Evolutionary conservation across 2,329 filamentous ascomycete genomes (phyloP).

Genomic region (Talaromyces sp.): DNA sequence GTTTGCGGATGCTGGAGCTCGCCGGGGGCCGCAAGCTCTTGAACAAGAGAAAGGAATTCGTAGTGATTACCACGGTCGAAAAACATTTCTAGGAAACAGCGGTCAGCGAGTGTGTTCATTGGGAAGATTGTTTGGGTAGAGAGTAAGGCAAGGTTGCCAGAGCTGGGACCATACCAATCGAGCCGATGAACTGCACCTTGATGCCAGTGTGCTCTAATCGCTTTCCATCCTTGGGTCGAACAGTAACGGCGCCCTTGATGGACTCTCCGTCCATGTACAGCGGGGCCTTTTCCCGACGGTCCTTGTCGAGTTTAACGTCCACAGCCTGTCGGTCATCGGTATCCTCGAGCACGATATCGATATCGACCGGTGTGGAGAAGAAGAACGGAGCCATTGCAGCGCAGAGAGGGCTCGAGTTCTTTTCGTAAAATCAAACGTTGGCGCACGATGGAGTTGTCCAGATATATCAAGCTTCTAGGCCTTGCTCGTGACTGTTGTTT

Average conservation of each 20-base stretch:
- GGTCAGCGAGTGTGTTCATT: not conserved
- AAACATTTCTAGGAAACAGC: conserved; percentile 75
- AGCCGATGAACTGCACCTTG: conserved; percentile 99
- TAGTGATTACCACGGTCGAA: conserved; percentile 99
- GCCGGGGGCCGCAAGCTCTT: conserved; percentile 92
- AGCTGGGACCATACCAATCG: conserved; percentile 62
- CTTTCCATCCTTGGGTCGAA: conserved; percentile 96
- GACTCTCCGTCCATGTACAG: conserved; percentile 98
- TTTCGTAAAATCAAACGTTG: not conserved
- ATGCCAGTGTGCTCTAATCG: conserved; percentile 96
- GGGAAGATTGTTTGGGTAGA: not conserved
- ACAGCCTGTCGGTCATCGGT: conserved; percentile 90
- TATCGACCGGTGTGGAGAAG: conserved; percentile 97
- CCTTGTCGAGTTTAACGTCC: conserved; percentile 98
- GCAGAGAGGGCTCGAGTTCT: not conserved
- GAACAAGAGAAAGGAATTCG: conserved; percentile 94
- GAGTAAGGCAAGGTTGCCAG: not conserved
- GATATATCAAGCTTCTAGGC: not conserved
- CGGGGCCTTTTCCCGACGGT: conserved; percentile 90
- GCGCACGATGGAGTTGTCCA: not conserved
- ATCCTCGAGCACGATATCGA: conserved; percentile 96
- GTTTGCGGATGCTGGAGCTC: conserved; percentile 98
- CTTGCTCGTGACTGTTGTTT: not conserved
- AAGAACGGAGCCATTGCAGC: conserved; percentile 88
- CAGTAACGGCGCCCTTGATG: conserved; percentile 91